Evolutionary conservation across 2,329 filamentous ascomycete species (phyloP).

Genomic region (Fusarium setosum): DNA sequence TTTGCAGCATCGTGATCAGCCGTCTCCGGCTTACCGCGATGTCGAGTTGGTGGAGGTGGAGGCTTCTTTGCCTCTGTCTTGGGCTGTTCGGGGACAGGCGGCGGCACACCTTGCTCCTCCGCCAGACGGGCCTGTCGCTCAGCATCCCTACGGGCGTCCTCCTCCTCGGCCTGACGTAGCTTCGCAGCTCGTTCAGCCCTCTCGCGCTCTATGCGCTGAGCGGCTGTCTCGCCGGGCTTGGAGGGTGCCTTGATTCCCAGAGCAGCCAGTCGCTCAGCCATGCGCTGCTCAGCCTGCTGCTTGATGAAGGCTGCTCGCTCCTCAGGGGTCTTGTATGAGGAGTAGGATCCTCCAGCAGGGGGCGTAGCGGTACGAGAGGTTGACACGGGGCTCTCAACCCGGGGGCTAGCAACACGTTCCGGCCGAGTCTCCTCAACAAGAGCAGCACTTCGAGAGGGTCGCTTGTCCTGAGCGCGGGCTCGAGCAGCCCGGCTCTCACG

Average conservation of each 20-base stretch:
- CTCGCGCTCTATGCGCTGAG: conserved; percentile 90
- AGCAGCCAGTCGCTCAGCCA: conserved; percentile 94
- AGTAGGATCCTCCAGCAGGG: conserved; percentile 74
- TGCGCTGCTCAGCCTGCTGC: conserved; percentile 95
- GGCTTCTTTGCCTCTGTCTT: conserved; percentile 70
- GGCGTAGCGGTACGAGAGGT: conserved; percentile 62
- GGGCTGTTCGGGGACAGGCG: conserved; percentile 61
- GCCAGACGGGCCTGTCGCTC: conserved; percentile 87
- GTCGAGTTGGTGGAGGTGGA: conserved; percentile 84
- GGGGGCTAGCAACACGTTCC: conserved; percentile 53
- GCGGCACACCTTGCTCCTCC: conserved; percentile 76
- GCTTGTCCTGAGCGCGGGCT: conserved; percentile 70
- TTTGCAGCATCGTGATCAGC: conserved; percentile 64
- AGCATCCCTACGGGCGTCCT: conserved; percentile 88
- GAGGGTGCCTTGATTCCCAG: conserved; percentile 87
- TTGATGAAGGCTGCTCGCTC: conserved; percentile 96
- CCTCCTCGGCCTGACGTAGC: conserved; percentile 89
- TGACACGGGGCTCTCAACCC: conserved; percentile 64
- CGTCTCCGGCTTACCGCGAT: conserved; percentile 71
- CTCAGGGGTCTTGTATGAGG: conserved; percentile 89
- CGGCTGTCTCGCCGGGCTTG: conserved; percentile 82
- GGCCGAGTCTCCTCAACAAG: conserved; percentile 58
- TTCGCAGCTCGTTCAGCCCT: conserved; percentile 88
- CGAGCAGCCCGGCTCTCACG: conserved; percentile 83
- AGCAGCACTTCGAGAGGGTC: conserved; percentile 55